Base-by-base conservation (phyloP, 805 yeast genomes). In the Starmerella floricola region DNA sequence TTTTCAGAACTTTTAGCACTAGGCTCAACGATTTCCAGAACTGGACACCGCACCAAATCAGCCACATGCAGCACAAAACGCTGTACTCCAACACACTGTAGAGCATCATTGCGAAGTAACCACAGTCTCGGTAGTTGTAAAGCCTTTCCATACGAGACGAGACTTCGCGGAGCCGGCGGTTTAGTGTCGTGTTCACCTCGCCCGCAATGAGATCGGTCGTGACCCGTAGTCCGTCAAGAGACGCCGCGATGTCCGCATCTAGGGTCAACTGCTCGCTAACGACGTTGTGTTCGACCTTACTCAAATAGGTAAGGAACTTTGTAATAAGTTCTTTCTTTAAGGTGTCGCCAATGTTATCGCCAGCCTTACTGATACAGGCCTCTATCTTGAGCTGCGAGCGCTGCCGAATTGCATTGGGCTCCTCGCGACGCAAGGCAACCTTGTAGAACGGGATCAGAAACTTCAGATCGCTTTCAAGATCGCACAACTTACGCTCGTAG, bases 151-250 rank as follows among this genome's bases (percentile, higher is more conserved):
- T 42, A 17, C 54, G 51, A 4, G 54, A 39, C 10, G 48, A 33
- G 26, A 49, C 34, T 23, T 52, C 53, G 30, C 58, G 50, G 33
- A 54, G 45, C 36, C 47, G 48, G n/a, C 50, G 45, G 48, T 49
- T 53, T 26, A 54, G 50, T 5, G 51, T 50, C 11, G 56, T 52
- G 45, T 49, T 50, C 31, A 54, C 55, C 38, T 53, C 57, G 40
- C 55, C 44, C 26, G 51, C 50, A 43, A 53, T 47, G 19, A 54
- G 46, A 30, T 54, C 58, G n/a, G 56, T 47, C 19, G 51, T 39
- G 8, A 49, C 48, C 2, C 56, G 51, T 30, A 54, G 38, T 5
- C 37, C 38, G 26, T 52, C 56, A 6, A 51, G 45, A 5, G 50
- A 36, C 10, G 41, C 26, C n/a, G 52, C 55, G 10, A 53, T 28